Base-by-base conservation (phyloP, 305 asterid genomes). In the Coffea humblotiana region DNA sequence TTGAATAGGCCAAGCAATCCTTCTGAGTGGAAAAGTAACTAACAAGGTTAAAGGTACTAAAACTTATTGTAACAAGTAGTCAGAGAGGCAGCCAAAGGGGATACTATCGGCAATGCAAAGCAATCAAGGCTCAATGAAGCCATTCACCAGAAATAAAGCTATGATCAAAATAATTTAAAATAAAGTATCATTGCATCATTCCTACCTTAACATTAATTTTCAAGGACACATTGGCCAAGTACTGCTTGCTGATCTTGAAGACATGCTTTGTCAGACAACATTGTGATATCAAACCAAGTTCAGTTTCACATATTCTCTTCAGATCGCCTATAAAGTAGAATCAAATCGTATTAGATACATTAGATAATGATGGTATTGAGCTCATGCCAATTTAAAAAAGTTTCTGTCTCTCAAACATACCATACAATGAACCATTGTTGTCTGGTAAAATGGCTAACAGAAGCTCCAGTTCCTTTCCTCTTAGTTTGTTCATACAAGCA, bases 231-330 rank as follows among this genome's bases (percentile, higher is more conserved):
- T 96, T 96, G 27, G 98, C 98, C 93, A 96, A 84, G 52, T 96
- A 96, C 79, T 96, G 99, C 86, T 92, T 93, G 89, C 90, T 96
- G 90, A 94, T 91, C 92, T 91, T 94, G 91, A 96, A 93, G 52
- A 96, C 98, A 48, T 96, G 97, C 79, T 96, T 96, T 0, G 99
- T 94, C 68, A 94, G 97, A 78, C 99, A 96, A 82, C 99, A 96
- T 82, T 96, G 99, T 83, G 99, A 87, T 84, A 96, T 92, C 80
- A 94, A 66, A 74, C 98, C 99, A 64, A 96, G 98, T 87, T 96
- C 98, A 3, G 99, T 94, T 89, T 96, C 98, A 77, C 99, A 96
- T 82, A 96, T 96, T 78, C 98, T 89, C 91, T 96, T 96, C 71
- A 96, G 81, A 84, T 96, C 98, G 76, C 99, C 99, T 94, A 77